phyloP scores from a whole-genome alignment of 176 grass and related monocot genomes.

The Stipa capillata region DNA sequence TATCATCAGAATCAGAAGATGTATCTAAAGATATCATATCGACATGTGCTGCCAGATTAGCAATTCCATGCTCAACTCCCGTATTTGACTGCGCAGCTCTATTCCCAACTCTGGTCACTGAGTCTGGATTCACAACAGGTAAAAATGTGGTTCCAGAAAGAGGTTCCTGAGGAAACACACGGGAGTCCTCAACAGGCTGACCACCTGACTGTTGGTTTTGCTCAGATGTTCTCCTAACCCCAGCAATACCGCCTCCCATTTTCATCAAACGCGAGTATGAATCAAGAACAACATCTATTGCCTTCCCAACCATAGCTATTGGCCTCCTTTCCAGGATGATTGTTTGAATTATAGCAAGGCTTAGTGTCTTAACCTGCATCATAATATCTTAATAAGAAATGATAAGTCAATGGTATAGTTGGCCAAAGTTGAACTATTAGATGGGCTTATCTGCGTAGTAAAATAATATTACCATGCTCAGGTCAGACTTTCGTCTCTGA shows the following conservation, averaged over 20 bases:
- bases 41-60: constrained; percentile 21
- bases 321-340: constrained; percentile 80
- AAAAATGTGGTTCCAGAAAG: constrained; percentile 4
- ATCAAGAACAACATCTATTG: constrained; percentile 82
- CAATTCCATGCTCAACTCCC: constrained; percentile 22
- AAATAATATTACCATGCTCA: constrained; percentile 54
- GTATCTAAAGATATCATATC: constrained; percentile 28
- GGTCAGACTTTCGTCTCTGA: constrained; percentile 66
- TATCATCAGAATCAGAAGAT: constrained; percentile 55
- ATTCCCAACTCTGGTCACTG: constrained; percentile 18
- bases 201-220: constrained; percentile 41
- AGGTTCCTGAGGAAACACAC: constrained; percentile 20
- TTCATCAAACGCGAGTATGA: constrained; percentile 73
- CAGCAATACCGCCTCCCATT: constrained; percentile 35
- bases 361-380: constrained; percentile 71
- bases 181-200: constrained; percentile 23
- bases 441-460: not conserved
- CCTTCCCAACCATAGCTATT: constrained; percentile 51
- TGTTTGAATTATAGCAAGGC: constrained; percentile 62
- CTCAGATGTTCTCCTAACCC: constrained; percentile 38
- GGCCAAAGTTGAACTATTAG: constrained; percentile 10
- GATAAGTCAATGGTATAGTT: not conserved
- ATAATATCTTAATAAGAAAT: constrained; percentile 7
- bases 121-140: constrained; percentile 27
- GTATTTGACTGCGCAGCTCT: constrained; percentile 29